phyloP scores from a whole-genome alignment of 257 asterid species.

The Solanum commersonii region DNA sequence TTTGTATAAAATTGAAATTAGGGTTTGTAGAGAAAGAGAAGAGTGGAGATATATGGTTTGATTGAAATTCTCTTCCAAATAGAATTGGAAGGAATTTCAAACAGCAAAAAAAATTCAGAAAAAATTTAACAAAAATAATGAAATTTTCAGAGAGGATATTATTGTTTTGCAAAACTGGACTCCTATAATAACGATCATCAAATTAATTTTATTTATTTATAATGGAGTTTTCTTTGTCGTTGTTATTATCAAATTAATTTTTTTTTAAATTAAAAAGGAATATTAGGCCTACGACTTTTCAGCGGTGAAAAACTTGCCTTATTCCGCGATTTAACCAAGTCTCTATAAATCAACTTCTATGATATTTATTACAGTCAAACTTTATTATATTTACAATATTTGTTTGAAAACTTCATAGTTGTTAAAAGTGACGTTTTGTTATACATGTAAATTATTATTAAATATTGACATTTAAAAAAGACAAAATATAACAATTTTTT shows the following conservation, averaged over 20 bases:
- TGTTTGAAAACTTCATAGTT: too few species aligned
- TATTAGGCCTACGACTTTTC: neutral
- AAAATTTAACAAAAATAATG: neutral
- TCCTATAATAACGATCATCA: neutral
- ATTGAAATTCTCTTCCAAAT: neutral
- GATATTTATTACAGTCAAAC: too few species aligned
- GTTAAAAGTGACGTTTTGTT: accelerated
- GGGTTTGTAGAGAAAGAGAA: neutral
- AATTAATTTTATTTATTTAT: neutral
- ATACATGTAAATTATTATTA: neutral
- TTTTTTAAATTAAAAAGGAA: too few species aligned
- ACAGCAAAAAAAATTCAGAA: neutral
- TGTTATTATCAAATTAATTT: neutral
- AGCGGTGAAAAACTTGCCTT: neutral
- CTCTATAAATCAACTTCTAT: too few species aligned
- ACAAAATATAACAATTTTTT: too few species aligned
- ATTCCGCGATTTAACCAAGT: neutral
- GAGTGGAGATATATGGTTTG: neutral
- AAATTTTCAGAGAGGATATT: neutral
- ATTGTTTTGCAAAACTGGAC: neutral
- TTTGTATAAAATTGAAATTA: neutral
- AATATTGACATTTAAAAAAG: too few species aligned
- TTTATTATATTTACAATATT: accelerated
- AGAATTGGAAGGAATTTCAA: neutral
- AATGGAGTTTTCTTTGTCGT: neutral